Percentiles rank a stretch among this genome's conserved stretches.
Conservation (phyloP, 2,329 filamentous ascomycete genomes). For the Pseudocercospora pini-densiflorae region DNA sequence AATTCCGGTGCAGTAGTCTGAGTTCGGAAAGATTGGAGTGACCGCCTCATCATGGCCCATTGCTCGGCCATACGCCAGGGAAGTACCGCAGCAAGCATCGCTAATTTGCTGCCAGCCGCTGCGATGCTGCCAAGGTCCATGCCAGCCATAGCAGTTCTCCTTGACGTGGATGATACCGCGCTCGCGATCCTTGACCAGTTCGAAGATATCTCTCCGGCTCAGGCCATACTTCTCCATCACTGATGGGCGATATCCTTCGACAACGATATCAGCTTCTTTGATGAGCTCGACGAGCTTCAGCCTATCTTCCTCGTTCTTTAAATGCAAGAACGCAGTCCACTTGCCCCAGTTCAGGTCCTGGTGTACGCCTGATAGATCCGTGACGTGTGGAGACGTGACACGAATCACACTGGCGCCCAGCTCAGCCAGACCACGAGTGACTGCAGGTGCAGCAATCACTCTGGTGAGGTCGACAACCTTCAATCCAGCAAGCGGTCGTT, state of each 20-base stretch:
- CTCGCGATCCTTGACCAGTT: constrained; percentile 47
- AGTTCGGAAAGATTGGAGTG: constrained; percentile 33
- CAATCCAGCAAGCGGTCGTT: constrained; percentile 59
- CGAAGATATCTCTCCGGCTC: constrained; percentile 46
- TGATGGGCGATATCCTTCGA: constrained; percentile 56
- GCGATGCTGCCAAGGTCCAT: constrained; percentile 53
- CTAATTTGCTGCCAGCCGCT: constrained; percentile 61
- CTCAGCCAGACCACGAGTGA: constrained; percentile 72
- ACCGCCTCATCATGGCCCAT: constrained; percentile 30
- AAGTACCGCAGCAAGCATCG: constrained; percentile 43
- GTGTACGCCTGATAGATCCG: constrained; percentile 56
- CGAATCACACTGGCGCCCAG: constrained; percentile 77
- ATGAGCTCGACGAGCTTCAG: constrained; percentile 49
- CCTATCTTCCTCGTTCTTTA: constrained; percentile 46
- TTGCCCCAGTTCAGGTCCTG: constrained; percentile 58
- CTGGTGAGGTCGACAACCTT: constrained; percentile 76
- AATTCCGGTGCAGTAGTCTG: constrained; percentile 33
- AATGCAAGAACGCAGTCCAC: constrained; percentile 52
- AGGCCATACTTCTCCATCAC: constrained; percentile 56
- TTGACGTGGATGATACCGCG: constrained; percentile 53
- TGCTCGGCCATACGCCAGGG: constrained; percentile 21
- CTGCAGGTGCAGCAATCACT: constrained; percentile 76
- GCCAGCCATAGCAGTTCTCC: constrained; percentile 61
- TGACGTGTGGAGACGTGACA: constrained; percentile 69
- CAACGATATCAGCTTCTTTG: constrained; percentile 55